Conservation (phyloP, 2,329 filamentous ascomycete species). For the Scopulariopsis brevicaulis region DNA sequence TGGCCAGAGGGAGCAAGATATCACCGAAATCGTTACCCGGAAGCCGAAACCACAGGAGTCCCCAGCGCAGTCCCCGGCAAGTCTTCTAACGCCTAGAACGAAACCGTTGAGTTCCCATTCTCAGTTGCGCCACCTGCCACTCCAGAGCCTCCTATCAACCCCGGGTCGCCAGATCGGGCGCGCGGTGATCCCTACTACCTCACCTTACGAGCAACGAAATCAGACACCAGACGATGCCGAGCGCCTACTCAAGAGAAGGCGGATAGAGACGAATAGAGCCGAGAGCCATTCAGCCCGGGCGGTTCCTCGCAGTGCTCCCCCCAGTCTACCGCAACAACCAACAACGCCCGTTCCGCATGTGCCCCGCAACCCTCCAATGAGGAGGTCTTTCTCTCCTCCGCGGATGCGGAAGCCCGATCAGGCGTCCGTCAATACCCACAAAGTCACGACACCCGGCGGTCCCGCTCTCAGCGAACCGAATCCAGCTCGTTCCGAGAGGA, state of each 20-base stretch:
- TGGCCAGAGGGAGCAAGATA: constrained; percentile 64
- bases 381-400: background rate
- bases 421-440: background rate
- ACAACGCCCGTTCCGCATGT: background rate
- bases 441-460: background rate
- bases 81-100: background rate
- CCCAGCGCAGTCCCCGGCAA: constrained; percentile 6
- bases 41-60: constrained; percentile 14
- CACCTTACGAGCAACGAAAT: constrained; percentile 51
- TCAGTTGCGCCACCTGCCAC: constrained; percentile 27
- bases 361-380: background rate
- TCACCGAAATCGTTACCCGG: constrained; percentile 65
- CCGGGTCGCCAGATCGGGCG: constrained; percentile 29
- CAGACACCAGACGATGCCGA: background rate
- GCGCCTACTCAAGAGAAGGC: background rate
- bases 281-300: background rate
- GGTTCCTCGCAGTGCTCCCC: background rate
- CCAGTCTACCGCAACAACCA: background rate
- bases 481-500: background rate
- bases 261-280: background rate
- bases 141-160: constrained; percentile 49
- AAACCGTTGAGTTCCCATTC: constrained; percentile 15
- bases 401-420: background rate
- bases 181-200: constrained; percentile 41
- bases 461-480: background rate